These are phyloP conservation scores for Fraxinus nigra DNA, from an alignment of 305 asterid species.

Conservation along the genomic window DNA sequence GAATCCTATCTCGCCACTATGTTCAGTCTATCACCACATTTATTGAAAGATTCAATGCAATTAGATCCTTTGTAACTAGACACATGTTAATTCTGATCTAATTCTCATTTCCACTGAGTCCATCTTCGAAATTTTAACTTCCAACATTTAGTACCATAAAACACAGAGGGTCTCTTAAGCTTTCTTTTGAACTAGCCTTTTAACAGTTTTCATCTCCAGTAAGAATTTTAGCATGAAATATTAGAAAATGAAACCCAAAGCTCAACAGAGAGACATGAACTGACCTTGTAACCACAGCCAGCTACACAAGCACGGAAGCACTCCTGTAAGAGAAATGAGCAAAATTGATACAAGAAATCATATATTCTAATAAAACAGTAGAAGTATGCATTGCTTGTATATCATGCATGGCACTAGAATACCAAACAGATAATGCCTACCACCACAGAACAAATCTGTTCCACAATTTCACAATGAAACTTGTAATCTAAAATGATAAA, in stretches of 20 bases:
- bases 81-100: neutral
- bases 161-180: neutral
- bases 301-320: conserved; percentile 77
- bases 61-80: too few relatives aligned
- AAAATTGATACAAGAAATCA: conserved; percentile 7
- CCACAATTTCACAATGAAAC: neutral
- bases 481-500: neutral
- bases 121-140: neutral
- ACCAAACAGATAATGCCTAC: neutral
- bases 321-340: conserved; percentile 40
- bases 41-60: neutral
- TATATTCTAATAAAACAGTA: neutral
- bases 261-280: conserved; percentile 15
- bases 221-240: neutral
- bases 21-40: neutral
- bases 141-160: neutral
- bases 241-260: neutral
- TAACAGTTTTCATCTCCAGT: neutral
- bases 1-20: neutral
- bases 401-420: neutral
- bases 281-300: conserved; percentile 79
- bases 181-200: neutral
- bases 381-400: neutral
- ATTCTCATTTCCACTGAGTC: neutral
- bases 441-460: neutral